These are phyloP conservation scores for Xylaria telfairii DNA, from an alignment of 495 filamentous ascomycete species.

Conservation along the genomic window DNA sequence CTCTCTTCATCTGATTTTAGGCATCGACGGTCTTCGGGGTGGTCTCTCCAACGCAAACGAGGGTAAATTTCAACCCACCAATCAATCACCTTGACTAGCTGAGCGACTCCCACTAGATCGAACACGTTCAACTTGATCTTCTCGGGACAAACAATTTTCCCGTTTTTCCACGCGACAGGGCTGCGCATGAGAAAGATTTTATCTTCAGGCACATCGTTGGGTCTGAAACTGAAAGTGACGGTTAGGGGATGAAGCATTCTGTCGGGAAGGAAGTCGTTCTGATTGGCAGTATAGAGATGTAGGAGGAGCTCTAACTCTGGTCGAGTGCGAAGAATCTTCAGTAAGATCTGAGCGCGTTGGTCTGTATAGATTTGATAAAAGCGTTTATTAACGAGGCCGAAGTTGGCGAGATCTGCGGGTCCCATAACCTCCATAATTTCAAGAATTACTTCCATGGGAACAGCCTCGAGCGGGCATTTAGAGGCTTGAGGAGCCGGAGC, in stretches of 20 bases:
- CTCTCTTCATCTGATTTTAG: constrained; percentile 62
- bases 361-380: constrained; percentile 31
- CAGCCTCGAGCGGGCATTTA: neutral
- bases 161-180: constrained; percentile 15
- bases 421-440: constrained; percentile 42
- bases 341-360: constrained; percentile 36
- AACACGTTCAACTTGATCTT: constrained; percentile 19
- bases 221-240: constrained; percentile 15
- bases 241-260: constrained; percentile 29
- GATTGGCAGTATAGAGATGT: constrained; percentile 22
- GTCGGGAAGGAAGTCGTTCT: constrained; percentile 13
- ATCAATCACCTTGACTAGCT: constrained; percentile 33
- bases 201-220: neutral
- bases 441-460: constrained; percentile 43
- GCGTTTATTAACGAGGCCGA: constrained; percentile 32
- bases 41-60: constrained; percentile 67
- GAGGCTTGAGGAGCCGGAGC: neutral
- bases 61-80: constrained; percentile 67
- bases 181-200: constrained; percentile 28
- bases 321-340: constrained; percentile 31
- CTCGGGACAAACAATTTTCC: constrained; percentile 19
- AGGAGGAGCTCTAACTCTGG: constrained; percentile 32
- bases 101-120: constrained; percentile 28
- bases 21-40: constrained; percentile 67
- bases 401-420: constrained; percentile 31